Conservation (phyloP, 2,329 filamentous ascomycete species). For the Simplicillium sp. region DNA sequence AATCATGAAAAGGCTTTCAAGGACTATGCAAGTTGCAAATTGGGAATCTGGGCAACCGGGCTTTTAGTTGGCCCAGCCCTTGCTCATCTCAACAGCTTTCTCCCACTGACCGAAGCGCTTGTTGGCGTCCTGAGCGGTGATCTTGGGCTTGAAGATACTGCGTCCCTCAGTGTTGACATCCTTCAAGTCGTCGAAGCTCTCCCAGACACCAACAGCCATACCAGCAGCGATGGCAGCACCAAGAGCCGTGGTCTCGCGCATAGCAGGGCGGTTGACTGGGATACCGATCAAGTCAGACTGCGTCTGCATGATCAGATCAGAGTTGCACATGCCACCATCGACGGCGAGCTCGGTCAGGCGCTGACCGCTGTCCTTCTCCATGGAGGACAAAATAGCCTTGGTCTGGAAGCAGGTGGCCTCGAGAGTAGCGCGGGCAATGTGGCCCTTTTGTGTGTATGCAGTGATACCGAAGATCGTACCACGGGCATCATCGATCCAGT, state of each 20-base stretch:
- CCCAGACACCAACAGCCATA: constrained; percentile 68
- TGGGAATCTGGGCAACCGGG: not conserved
- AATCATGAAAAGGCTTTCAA: not conserved
- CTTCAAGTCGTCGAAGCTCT: constrained; percentile 61
- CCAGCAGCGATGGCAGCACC: constrained; percentile 76
- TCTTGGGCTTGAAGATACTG: constrained; percentile 58
- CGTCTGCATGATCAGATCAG: constrained; percentile 72
- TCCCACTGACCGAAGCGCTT: constrained; percentile 64
- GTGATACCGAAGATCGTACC: constrained; percentile 75
- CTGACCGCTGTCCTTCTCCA: constrained; percentile 73
- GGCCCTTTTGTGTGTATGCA: constrained; percentile 64
- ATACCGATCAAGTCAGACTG: constrained; percentile 76
- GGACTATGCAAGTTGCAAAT: too few relatives aligned
- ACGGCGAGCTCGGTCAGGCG: constrained; percentile 64
- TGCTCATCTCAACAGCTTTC: constrained; percentile 70
- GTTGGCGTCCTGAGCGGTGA: constrained; percentile 47
- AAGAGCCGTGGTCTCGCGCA: constrained; percentile 77
- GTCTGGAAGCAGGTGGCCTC: constrained; percentile 80
- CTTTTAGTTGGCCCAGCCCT: constrained; percentile 50
- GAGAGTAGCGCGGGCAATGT: constrained; percentile 70
- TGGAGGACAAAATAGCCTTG: constrained; percentile 70
- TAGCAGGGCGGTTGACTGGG: constrained; percentile 65
- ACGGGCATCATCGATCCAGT: constrained; percentile 77
- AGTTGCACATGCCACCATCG: constrained; percentile 78
- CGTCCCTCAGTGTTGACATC: constrained; percentile 61